These are phyloP conservation scores for Chytriomyces confervae DNA, from an alignment of 192 early-diverging fungal genomes.

Conservation along the genomic window DNA sequence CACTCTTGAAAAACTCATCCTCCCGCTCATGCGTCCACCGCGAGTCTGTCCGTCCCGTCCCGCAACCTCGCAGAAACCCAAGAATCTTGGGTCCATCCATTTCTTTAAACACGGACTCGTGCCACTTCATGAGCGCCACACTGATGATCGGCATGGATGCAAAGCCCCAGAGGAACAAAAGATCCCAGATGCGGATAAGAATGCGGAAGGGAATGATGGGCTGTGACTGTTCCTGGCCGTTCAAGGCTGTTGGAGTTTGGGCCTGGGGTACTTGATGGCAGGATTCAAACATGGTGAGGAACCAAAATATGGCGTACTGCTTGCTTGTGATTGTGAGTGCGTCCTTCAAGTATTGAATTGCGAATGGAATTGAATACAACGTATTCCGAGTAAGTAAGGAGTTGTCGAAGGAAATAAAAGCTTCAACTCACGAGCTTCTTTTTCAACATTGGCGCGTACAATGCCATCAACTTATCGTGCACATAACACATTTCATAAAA, in stretches of 20 bases:
- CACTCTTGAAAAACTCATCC: no score
- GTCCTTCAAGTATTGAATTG: not conserved
- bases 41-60: not conserved
- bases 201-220: not conserved
- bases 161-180: not conserved
- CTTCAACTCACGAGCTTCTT: not conserved
- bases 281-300: slow-evolving; percentile 3
- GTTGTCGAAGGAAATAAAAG: not conserved
- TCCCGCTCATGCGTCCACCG: not conserved
- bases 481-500: slow-evolving; percentile 3
- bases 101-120: not conserved
- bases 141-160: not conserved
- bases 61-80: not conserved
- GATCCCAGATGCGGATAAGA: not conserved
- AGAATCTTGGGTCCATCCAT: not conserved
- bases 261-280: not conserved
- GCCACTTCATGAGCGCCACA: not conserved
- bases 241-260: not conserved
- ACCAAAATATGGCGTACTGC: not conserved
- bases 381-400: not conserved
- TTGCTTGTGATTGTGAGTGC: not conserved
- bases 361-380: not conserved
- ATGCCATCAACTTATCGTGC: not conserved
- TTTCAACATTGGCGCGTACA: not conserved
- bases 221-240: not conserved